phyloP scores from a whole-genome alignment of 2,329 filamentous ascomycete genomes.

The Clathrospora elynae region DNA sequence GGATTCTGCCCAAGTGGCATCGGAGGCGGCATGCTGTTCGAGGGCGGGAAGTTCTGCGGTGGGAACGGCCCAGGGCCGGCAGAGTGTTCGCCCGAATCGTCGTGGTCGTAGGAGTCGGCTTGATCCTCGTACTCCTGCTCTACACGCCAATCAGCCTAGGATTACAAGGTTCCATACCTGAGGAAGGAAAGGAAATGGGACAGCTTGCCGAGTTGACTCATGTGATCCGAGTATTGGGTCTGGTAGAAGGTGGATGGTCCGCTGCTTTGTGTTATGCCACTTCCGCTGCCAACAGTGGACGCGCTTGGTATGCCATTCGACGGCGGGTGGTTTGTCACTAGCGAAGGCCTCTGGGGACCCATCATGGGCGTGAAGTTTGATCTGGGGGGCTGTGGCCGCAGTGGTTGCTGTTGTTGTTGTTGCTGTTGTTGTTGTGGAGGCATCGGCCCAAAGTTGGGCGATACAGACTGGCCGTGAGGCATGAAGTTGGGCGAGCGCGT shows the following conservation, averaged over 20 bases:
- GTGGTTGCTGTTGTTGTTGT: slow-evolving; percentile 41
- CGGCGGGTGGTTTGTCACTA: slow-evolving; percentile 44
- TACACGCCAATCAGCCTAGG: slow-evolving; percentile 73
- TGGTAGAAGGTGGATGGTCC: slow-evolving; percentile 70
- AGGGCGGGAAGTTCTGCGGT: slow-evolving; percentile 57
- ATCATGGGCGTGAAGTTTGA: slow-evolving; percentile 54
- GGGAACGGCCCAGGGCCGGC: slow-evolving; percentile 71
- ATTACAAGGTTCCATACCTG: slow-evolving; percentile 65
- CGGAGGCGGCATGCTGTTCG: slow-evolving; percentile 48
- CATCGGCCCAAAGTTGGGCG: slow-evolving; percentile 62
- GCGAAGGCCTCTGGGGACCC: slow-evolving; percentile 47
- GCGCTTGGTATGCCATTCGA: slow-evolving; percentile 47
- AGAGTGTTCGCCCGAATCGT: slow-evolving; percentile 68
- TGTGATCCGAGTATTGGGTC: slow-evolving; percentile 89
- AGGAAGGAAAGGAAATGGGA: slow-evolving; percentile 57
- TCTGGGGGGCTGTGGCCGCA: slow-evolving; percentile 54
- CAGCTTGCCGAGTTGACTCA: slow-evolving; percentile 91
- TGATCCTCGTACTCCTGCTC: slow-evolving; percentile 97
- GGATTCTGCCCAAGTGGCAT: slow-evolving; percentile 46
- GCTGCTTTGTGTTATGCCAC: slow-evolving; percentile 45
- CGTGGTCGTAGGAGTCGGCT: slow-evolving; percentile 84
- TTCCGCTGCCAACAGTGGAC: slow-evolving; percentile 45
- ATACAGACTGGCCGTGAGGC: slow-evolving; percentile 64
- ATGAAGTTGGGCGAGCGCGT: slow-evolving; percentile 66
- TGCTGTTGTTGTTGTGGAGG: slow-evolving; percentile 52